A percentile compares a stretch with the other conserved stretches of the same genome.
Evolutionary conservation across 257 asterid species (phyloP).

Genomic region (Solanum piurae): DNA sequence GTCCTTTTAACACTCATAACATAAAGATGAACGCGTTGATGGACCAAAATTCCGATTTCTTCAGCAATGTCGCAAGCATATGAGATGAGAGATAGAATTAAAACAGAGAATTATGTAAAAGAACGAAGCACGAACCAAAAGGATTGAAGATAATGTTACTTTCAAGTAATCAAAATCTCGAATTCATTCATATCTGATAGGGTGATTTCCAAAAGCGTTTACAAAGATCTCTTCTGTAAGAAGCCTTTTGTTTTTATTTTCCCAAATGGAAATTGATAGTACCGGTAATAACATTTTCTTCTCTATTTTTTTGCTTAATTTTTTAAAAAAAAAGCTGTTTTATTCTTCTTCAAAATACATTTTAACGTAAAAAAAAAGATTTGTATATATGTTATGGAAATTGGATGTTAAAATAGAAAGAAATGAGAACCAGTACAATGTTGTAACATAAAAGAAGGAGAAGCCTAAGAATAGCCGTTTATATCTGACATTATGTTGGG

Average conservation of each 20-base stretch:
- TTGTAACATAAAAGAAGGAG: not conserved
- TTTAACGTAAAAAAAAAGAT: not conserved
- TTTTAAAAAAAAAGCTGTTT: not conserved
- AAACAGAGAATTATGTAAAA: no score
- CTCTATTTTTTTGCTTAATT: not conserved
- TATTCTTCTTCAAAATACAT: not conserved
- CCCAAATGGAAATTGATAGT: not conserved
- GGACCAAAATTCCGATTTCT: not conserved
- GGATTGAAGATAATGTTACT: not conserved
- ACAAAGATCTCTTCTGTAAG: not conserved
- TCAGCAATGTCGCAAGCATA: not conserved
- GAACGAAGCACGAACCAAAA: not conserved
- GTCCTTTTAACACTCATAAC: not conserved
- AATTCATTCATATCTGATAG: not conserved
- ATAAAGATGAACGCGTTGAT: not conserved
- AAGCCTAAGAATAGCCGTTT: not conserved
- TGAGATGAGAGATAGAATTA: not conserved
- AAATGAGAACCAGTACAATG: not conserved
- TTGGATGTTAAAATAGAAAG: not conserved
- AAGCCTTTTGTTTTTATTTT: not conserved
- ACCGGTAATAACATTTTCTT: not conserved
- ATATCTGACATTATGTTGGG: not conserved
- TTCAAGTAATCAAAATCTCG: not conserved
- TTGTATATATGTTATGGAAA: not conserved
- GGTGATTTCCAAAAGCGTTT: not conserved